Evolutionary conservation across 306 rosid species (phyloP), one percentile per base, ranked within the genome.

Genomic region (Hippophae tibetana): DNA sequence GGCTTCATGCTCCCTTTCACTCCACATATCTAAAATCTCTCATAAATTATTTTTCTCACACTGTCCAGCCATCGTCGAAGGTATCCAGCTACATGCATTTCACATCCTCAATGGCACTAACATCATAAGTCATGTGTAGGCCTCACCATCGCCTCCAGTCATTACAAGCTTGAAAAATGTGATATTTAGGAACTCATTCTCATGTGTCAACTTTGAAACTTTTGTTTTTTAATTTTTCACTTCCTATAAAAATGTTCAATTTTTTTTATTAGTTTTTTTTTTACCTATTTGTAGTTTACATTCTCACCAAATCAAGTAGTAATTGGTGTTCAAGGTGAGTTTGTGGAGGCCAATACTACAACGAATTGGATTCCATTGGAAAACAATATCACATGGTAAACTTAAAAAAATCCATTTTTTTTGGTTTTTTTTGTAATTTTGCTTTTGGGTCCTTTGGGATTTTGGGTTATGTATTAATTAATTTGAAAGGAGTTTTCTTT

Each of bases 301-400:
- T 1, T 59, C 40, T 71, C 74, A 13, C 52, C 66, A 3, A 75
- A 58, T 2, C 76, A 65, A 60, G 42, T 26, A 9, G n/a, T 5
- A 25, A 70, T 61, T 43, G 77, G 48, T 58, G 65, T 55, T 42
- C 86, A 78, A 11, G 25, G n/a, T 5, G 96, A 88, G 57, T 88
- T 74, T 58, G 90, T 82, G 49, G 94, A 82, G 72, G 84, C 94
- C 10, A 71, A 44, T 84, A 85, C 47, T 88, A 88, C 69, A 66
- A 68, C 5, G 66, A 88, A 53, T 62, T 88, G 70, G 62, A 73
- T 12, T 76, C 94, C 0, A 54, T 88, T 11, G 84, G 80, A 10
- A 85, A 85, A 67, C 74, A 81, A 40, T 86, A 88, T 67, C 90
- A 88, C 67, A 64, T 66, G 82, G 94, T 83, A 57, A 13, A n/a